A percentile compares a stretch with the other conserved stretches of the same genome.
Conservation (phyloP, 2,329 filamentous ascomycete species). For the Orbilia brochopaga region DNA sequence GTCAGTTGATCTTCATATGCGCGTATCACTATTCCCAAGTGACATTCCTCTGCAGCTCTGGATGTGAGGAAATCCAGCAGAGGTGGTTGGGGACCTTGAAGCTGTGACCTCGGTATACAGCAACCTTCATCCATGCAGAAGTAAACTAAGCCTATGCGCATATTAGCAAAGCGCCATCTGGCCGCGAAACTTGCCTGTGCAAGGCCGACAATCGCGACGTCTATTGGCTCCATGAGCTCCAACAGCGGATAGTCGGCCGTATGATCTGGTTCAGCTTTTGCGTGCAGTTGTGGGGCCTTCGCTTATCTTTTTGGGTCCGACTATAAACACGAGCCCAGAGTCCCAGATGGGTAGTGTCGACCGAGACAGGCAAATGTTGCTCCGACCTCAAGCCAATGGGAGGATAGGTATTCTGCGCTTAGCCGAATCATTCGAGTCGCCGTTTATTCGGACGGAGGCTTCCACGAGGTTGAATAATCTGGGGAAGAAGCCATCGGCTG, state of each 20-base stretch:
- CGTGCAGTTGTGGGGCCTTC: slow-evolving; percentile 45
- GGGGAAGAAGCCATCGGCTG: slow-evolving; percentile 49
- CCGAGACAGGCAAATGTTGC: slow-evolving; percentile 26
- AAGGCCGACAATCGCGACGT: slow-evolving; percentile 12
- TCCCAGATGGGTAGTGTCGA: slow-evolving; percentile 39
- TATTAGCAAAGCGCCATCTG: too few relatives aligned
- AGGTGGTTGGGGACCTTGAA: too few relatives aligned
- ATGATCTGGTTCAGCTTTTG: slow-evolving; percentile 45
- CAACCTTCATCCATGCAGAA: too few relatives aligned
- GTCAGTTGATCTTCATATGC: background rate
- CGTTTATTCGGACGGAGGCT: slow-evolving; percentile 26
- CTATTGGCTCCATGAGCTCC: slow-evolving; percentile 34
- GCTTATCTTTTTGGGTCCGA: slow-evolving; percentile 49
- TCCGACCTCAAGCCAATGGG: slow-evolving; percentile 25
- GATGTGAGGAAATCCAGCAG: too few relatives aligned
- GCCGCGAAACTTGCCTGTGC: too few relatives aligned
- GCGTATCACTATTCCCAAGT: too few relatives aligned
- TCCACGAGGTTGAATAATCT: slow-evolving; percentile 49
- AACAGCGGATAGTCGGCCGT: slow-evolving; percentile 27
- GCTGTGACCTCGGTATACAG: too few relatives aligned
- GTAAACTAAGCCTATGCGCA: too few relatives aligned
- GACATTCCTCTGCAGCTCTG: too few relatives aligned
- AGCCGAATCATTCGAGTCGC: slow-evolving; percentile 38
- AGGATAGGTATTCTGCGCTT: slow-evolving; percentile 1
- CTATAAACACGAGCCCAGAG: slow-evolving; percentile 12